A percentile compares a stretch with the other conserved stretches of the same genome.
These are phyloP conservation scores for Schizochytrium sp. DNA, from an alignment of 108 stramenopile species.

Conservation along the genomic window DNA sequence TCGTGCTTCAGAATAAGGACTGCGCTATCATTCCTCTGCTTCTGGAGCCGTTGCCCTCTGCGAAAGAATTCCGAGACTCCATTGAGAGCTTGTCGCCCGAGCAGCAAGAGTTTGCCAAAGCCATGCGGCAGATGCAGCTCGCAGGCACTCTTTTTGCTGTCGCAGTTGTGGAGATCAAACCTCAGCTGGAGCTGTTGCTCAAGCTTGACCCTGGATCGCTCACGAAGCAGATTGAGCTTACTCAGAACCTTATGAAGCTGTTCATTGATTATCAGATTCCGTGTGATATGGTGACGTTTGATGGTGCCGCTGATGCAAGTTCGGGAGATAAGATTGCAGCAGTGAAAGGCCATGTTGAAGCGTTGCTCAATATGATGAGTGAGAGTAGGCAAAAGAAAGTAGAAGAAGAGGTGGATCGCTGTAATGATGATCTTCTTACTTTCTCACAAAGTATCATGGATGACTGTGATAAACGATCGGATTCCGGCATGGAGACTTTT, in stretches of 20 bases:
- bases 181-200: slow-evolving; percentile 84
- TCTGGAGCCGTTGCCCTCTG: slow-evolving; percentile 82
- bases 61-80: slow-evolving; percentile 88
- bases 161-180: slow-evolving; percentile 85
- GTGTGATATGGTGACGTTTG: slow-evolving; percentile 84
- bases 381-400: slow-evolving; percentile 76
- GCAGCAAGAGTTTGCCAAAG: slow-evolving; percentile 83
- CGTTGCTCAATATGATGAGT: slow-evolving; percentile 80
- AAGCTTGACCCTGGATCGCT: slow-evolving; percentile 78
- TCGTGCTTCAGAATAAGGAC: slow-evolving; percentile 89
- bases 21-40: slow-evolving; percentile 84
- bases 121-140: slow-evolving; percentile 86
- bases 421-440: background rate
- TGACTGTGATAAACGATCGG: background rate
- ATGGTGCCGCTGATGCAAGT: slow-evolving; percentile 72
- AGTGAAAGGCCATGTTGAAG: slow-evolving; percentile 79
- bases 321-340: slow-evolving; percentile 75
- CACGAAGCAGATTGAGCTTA: slow-evolving; percentile 86
- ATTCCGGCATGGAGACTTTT: background rate
- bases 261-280: slow-evolving; percentile 88
- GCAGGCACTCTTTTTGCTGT: slow-evolving; percentile 85
- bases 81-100: slow-evolving; percentile 85
- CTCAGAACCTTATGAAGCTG: slow-evolving; percentile 84
- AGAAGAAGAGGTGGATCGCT: slow-evolving; percentile 67
- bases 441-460: background rate